Percentiles rank a stretch among this genome's conserved stretches.
phyloP scores from a whole-genome alignment of 2,329 filamentous ascomycete genomes.

The Madurella mycetomatis region DNA sequence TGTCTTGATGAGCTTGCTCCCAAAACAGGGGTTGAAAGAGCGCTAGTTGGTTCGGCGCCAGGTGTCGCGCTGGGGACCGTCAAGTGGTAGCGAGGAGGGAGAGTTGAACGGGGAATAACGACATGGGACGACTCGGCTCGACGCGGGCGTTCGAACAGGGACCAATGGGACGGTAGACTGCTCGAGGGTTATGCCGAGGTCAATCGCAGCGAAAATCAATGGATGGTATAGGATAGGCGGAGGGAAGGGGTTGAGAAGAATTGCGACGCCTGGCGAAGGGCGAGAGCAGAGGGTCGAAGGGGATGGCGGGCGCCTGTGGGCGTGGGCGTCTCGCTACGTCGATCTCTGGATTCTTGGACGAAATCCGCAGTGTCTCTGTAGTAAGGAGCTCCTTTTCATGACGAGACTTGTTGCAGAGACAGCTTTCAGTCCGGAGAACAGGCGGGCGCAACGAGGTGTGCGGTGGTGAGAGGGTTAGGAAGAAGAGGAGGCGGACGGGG shows the following conservation, averaged over 20 bases:
- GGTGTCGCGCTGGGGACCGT: background rate
- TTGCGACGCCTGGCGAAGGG: conserved; percentile 7
- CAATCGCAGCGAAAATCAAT: conserved; percentile 14
- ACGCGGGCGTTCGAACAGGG: background rate
- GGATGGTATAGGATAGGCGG: background rate
- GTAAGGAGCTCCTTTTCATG: conserved; percentile 19
- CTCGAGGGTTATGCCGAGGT: background rate
- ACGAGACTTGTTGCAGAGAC: conserved; percentile 10
- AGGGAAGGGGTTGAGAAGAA: background rate
- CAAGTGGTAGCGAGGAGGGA: background rate
- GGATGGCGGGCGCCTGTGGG: background rate
- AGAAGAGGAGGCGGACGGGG: conserved; percentile 13
- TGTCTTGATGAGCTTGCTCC: background rate
- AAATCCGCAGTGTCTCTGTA: conserved; percentile 16
- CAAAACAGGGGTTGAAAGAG: background rate
- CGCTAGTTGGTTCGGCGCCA: background rate
- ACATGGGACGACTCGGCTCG: conserved; percentile 2
- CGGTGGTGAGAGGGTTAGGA: conserved; percentile 17
- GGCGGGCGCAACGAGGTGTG: conserved; percentile 6
- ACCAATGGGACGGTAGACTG: background rate
- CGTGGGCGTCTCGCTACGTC: conserved; percentile 11
- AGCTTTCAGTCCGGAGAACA: conserved; percentile 5
- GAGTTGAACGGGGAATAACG: background rate
- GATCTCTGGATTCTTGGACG: conserved; percentile 14
- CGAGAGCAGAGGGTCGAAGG: conserved; percentile 1